Evolutionary conservation across 1,139 yeast genomes (phyloP), one percentile per base, ranked within the genome.

Genomic region (Geotrichum bryndzae): DNA sequence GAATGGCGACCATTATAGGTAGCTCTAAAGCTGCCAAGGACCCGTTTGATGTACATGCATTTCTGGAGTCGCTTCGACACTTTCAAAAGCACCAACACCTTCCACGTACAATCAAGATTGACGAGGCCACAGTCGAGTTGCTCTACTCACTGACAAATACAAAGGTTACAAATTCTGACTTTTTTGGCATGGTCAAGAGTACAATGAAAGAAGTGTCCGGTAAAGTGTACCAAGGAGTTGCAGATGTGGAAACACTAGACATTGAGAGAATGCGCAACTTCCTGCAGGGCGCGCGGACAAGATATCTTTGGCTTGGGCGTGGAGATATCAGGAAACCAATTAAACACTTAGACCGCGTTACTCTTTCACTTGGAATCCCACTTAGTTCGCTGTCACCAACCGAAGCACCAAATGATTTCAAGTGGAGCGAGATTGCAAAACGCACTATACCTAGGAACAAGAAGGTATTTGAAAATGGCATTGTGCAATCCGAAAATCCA

Each of bases 21-120:
- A 88, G 88, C 38, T 84, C 90, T 65, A 89, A 86, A 66, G 85
- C 87, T 1, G 92, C 96, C 0, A 91, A 90, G 70, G 98, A 92
- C 71, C 92, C 96, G 0, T 86, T 87, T 72, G 96, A 90, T 68
- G 85, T 85, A 62, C 87, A 85, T 78, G 83, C 80, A 67, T 85
- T 65, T 79, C 85, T 59, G 74, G 85, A 58, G 38, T 86, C 88
- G 2, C 83, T 88, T 60, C 77, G 78, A 60, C 84, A 82, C 66
- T 88, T 88, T 70, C 95, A 89, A 70, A 87, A 84, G 72, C 88
- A 87, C 65, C 81, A 81, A 68, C 83, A 84, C 67, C 71, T 88
- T 29, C 81, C 82, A 6, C 79, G 80, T 65, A 81, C 82, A n/a
- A 75, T 85, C 68, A 81, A 82, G 65, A 76, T 90, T 54, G 94